Conservation (phyloP, 768 basidiomycete genomes). For the Gloeostereum incarnatum region DNA sequence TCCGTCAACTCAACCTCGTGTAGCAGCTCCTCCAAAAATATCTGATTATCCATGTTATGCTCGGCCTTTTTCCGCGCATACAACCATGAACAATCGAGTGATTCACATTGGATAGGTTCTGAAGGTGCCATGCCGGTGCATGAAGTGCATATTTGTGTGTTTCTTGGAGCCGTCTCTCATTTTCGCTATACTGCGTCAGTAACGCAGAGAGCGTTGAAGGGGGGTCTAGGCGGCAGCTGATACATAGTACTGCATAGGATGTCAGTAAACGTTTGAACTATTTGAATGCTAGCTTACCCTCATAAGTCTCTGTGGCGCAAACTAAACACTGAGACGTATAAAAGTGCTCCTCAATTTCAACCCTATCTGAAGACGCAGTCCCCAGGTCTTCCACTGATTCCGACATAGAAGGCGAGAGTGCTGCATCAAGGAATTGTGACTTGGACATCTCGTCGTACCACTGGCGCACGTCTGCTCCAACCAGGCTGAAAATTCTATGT, state of each 20-base stretch:
- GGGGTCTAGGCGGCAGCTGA: slow-evolving; percentile 41
- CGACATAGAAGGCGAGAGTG: no score
- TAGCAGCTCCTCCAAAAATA: slow-evolving; percentile 20
- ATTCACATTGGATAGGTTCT: slow-evolving; percentile 68
- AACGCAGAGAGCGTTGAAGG: slow-evolving; percentile 50
- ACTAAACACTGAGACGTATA: slow-evolving; percentile 57
- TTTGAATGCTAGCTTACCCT: slow-evolving; percentile 29
- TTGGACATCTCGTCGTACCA: slow-evolving; percentile 92
- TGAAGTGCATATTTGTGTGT: slow-evolving; percentile 63
- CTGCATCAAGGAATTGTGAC: slow-evolving; percentile 21
- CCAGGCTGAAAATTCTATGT: slow-evolving; percentile 82
- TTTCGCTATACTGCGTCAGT: slow-evolving; percentile 38
- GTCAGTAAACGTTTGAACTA: not conserved
- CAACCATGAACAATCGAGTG: slow-evolving; percentile 80
- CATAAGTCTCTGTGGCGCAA: slow-evolving; percentile 46
- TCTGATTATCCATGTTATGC: slow-evolving; percentile 24
- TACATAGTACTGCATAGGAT: slow-evolving; percentile 47
- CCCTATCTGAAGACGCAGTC: slow-evolving; percentile 21
- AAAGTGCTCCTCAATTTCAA: slow-evolving; percentile 73
- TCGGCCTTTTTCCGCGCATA: slow-evolving; percentile 62
- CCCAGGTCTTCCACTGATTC: slow-evolving; percentile 12
- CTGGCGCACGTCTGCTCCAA: slow-evolving; percentile 76
- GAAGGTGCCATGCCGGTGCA: slow-evolving; percentile 49
- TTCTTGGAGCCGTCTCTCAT: slow-evolving; percentile 45
- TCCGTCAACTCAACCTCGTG: slow-evolving; percentile 20